Base-by-base conservation (phyloP, 352 stramenopile genomes). In the Phytophthora nicotianae region DNA sequence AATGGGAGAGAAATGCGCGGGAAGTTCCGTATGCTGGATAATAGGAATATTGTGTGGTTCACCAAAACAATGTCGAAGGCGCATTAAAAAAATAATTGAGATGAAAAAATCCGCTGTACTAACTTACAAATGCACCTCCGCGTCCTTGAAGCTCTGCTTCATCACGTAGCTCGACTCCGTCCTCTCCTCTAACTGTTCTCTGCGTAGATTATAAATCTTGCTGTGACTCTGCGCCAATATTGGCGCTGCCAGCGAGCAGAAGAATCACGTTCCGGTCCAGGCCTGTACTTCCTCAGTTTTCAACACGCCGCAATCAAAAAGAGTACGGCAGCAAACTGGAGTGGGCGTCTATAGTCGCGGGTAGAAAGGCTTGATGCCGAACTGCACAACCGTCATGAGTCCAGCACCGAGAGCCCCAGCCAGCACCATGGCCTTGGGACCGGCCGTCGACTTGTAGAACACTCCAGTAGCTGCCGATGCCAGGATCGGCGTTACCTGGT, bases 381-480 rank as follows among this genome's bases (percentile, higher is more conserved):
- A 92, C 72, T 95, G 86, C 49, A 93, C 77, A 40, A 90, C 73
- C 14, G 79, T 88, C 86, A 95, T 95, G 60, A 93, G 70, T 7
- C 86, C 81, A 11, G 86, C 84, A 35, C 86, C 86, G 8, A 95
- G 75, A 4, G 79, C 84, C 26, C 84, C 84, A n/a, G 86, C 86
- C 41, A 95, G 73, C 38, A 95, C 67, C 78, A 95, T 95, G 0
- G 86, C 81, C 63, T 91, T 90, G 9, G 86, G 86, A 8, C 86
- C 86, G 41, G 83, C 83, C 62, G 87, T 95, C 20, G 87, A 92
- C 65, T 94, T 93, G 77, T 95, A 95, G 58, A 95, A 88, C 23
- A 92, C 79, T 11, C 87, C 87, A 0, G 87, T 95, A 9, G 87
- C 85, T 19, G 83, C 83, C 19, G 87, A 90, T 24, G 87, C 87